A percentile compares a stretch with the other conserved stretches of the same genome.
These are phyloP conservation scores for Hyaloraphidium curvatum DNA, from an alignment of 192 early-diverging fungal genomes.

Conservation along the genomic window DNA sequence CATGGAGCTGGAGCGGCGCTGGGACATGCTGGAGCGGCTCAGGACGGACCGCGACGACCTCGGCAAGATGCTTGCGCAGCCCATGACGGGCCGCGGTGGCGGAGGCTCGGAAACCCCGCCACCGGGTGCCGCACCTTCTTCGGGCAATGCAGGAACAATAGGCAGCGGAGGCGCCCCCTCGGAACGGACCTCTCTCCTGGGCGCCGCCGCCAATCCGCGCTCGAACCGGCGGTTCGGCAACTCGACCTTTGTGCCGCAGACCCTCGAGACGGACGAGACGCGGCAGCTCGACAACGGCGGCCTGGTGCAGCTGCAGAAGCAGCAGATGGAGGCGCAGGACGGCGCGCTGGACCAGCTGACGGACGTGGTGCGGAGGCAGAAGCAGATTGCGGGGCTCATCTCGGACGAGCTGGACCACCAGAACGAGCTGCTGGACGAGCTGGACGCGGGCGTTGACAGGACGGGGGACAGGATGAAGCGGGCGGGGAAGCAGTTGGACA, in stretches of 20 bases:
- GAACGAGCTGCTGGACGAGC: slow-evolving; percentile 66
- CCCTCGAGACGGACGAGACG: slow-evolving; percentile 62
- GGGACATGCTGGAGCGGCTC: not conserved
- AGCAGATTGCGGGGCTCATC: slow-evolving; percentile 70
- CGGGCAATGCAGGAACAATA: too few species aligned
- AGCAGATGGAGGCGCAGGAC: slow-evolving; percentile 71
- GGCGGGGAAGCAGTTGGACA: slow-evolving; percentile 61
- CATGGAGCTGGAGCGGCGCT: not conserved
- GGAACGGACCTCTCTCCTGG: not conserved
- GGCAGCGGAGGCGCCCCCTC: slow-evolving; percentile 8
- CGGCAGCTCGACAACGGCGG: slow-evolving; percentile 53
- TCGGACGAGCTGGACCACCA: slow-evolving; percentile 80
- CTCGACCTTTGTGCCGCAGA: slow-evolving; percentile 17
- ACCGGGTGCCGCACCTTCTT: too few species aligned
- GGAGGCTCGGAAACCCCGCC: slow-evolving; percentile 6
- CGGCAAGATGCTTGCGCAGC: not conserved
- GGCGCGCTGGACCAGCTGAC: slow-evolving; percentile 51
- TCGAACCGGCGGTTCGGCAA: slow-evolving; percentile 55
- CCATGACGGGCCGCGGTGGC: slow-evolving; percentile 10
- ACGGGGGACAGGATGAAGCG: slow-evolving; percentile 52
- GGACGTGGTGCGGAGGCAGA: slow-evolving; percentile 57
- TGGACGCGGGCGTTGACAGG: slow-evolving; percentile 60
- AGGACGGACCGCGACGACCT: not conserved
- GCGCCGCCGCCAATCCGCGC: slow-evolving; percentile 9
- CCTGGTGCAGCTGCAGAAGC: slow-evolving; percentile 52